phyloP scores from a whole-genome alignment of 345 rosid species.

The Arabidopsis thaliana region DNA sequence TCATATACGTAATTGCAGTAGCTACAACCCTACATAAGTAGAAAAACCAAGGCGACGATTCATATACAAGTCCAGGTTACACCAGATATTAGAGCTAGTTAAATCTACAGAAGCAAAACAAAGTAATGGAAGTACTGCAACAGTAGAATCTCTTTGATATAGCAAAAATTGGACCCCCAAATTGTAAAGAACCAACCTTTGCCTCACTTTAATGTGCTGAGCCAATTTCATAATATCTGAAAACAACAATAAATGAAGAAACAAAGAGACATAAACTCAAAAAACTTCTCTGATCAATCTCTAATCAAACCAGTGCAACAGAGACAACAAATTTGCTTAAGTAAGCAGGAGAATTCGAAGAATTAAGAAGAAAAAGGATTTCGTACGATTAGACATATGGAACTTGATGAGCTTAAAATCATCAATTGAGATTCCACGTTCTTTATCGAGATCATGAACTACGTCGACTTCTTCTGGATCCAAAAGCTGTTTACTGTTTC shows the following conservation, averaged over 20 bases:
- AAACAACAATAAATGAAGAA: conserved; percentile 22
- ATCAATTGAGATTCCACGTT: conserved; percentile 73
- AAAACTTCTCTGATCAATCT: neutral
- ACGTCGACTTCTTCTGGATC: conserved; percentile 82
- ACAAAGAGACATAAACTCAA: conserved; percentile 13
- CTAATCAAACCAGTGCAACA: neutral
- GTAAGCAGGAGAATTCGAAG: neutral
- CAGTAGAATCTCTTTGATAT: neutral
- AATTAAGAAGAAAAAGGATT: neutral
- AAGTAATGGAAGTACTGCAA: neutral
- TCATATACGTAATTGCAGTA: conserved; percentile 90
- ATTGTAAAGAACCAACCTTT: conserved; percentile 62
- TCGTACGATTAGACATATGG: conserved; percentile 83
- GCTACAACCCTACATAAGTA: conserved; percentile 79
- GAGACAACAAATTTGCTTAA: neutral
- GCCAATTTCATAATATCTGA: conserved; percentile 84
- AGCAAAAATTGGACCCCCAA: conserved; percentile 7
- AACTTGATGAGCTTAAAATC: conserved; percentile 87
- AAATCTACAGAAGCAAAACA: neutral
- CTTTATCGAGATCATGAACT: conserved; percentile 71
- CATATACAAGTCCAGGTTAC: neutral
- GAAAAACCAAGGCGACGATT: neutral
- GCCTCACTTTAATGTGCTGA: conserved; percentile 83
- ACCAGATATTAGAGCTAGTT: neutral
- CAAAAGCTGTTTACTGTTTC: conserved; percentile 71